These are phyloP conservation scores for Pseudophaeomoniella oleicola DNA, from an alignment of 2,329 filamentous ascomycete genomes.

Conservation along the genomic window DNA sequence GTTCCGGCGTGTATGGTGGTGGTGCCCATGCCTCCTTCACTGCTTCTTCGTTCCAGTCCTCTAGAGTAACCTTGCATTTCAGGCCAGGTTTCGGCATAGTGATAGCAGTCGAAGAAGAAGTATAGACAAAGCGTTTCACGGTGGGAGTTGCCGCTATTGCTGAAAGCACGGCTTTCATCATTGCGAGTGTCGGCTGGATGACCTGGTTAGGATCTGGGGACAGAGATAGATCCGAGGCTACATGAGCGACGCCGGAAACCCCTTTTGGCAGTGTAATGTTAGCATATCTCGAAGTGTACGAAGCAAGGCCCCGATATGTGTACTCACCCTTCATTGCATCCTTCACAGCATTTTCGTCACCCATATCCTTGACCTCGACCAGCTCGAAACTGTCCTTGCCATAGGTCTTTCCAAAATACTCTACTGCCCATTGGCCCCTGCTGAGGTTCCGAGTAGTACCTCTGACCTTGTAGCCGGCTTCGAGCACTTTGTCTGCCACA, in stretches of 20 bases:
- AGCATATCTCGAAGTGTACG: not conserved
- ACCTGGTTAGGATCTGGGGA: constrained; percentile 26
- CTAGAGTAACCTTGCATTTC: constrained; percentile 18
- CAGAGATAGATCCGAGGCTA: constrained; percentile 27
- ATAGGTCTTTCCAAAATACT: constrained; percentile 16
- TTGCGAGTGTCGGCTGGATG: constrained; percentile 24
- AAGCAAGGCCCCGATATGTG: not conserved
- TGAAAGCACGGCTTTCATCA: constrained; percentile 23
- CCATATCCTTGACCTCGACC: constrained; percentile 24
- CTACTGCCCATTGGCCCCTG: constrained; percentile 17
- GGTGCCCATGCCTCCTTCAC: constrained; percentile 19
- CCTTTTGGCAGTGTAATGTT: constrained; percentile 9
- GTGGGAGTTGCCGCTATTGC: constrained; percentile 25
- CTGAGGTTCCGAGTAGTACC: constrained; percentile 18
- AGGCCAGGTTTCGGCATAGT: constrained; percentile 20
- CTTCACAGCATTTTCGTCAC: constrained; percentile 22
- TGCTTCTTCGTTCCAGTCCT: constrained; percentile 23
- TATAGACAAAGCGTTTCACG: constrained; percentile 29
- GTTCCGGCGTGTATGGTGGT: constrained; percentile 13
- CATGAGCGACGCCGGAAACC: constrained; percentile 29
- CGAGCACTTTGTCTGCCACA: constrained; percentile 19
- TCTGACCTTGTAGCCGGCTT: constrained; percentile 21
- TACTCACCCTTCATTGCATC: constrained; percentile 21
- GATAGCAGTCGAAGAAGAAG: constrained; percentile 23
- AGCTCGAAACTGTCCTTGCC: constrained; percentile 20